Conservation (phyloP, 352 stramenopile species). For the Albugo candida region DNA sequence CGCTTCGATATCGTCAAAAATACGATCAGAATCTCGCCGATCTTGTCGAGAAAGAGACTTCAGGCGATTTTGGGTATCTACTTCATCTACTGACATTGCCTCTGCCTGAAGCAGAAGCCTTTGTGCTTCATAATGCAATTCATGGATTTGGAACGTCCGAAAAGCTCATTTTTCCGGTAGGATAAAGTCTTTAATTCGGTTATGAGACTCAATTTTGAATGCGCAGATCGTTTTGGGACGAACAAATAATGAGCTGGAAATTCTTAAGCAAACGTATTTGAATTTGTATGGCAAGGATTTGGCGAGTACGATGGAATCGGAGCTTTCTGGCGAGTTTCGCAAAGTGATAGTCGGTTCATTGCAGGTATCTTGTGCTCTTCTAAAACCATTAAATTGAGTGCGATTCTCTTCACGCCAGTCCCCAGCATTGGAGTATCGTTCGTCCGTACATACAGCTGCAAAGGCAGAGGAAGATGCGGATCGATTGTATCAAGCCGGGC, state of each 20-base stretch:
- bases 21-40: constrained; percentile 26
- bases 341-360: constrained; percentile 52
- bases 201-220: background rate
- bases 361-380: constrained; percentile 24
- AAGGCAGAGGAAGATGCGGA: constrained; percentile 41
- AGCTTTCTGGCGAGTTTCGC: constrained; percentile 51
- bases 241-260: constrained; percentile 48
- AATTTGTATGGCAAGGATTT: constrained; percentile 38
- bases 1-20: constrained; percentile 33
- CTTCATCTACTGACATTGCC: constrained; percentile 30
- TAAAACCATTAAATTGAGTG: constrained; percentile 15
- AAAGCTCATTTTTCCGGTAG: constrained; percentile 29
- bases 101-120: constrained; percentile 34
- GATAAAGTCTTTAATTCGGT: background rate
- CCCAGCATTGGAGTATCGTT: no score
- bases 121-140: constrained; percentile 41
- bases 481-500: constrained; percentile 40
- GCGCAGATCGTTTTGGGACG: constrained; percentile 6
- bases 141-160: constrained; percentile 32
- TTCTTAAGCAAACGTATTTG: constrained; percentile 69
- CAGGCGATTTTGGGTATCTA: constrained; percentile 33
- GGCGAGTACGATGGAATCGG: constrained; percentile 26
- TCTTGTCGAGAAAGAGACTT: constrained; percentile 40
- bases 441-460: constrained; percentile 24
- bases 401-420: no score